Evolutionary conservation across 2,329 filamentous ascomycete genomes (phyloP).

Genomic region (Paraphoma sp.): DNA sequence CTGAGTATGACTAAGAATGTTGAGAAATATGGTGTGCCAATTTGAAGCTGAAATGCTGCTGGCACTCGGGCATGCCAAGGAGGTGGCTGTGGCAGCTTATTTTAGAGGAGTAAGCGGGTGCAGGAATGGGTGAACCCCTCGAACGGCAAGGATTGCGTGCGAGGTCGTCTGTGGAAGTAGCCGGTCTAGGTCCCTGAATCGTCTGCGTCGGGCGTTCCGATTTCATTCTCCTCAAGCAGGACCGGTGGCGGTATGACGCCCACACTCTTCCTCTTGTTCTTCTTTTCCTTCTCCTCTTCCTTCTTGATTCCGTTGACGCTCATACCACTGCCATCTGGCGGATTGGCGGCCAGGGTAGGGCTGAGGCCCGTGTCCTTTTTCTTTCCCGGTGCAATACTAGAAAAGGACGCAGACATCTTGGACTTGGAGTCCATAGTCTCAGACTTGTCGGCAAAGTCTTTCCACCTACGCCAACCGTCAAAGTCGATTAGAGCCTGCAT

Average conservation of each 20-base stretch:
- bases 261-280: conserved; percentile 41
- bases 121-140: not conserved
- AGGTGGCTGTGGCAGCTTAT: too few relatives aligned
- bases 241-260: conserved; percentile 33
- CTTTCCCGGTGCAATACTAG: conserved; percentile 34
- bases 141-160: not conserved
- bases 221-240: conserved; percentile 35
- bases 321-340: conserved; percentile 11
- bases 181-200: not conserved
- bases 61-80: conserved; percentile 1
- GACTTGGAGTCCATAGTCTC: conserved; percentile 44
- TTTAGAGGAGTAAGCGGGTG: too few relatives aligned
- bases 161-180: not conserved
- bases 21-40: conserved; percentile 18
- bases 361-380: conserved; percentile 25
- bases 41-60: conserved; percentile 26
- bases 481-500: conserved; percentile 99
- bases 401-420: conserved; percentile 42
- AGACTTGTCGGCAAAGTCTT: conserved; percentile 67
- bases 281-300: conserved; percentile 38
- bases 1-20: conserved; percentile 12
- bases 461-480: conserved; percentile 98
- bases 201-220: conserved; percentile 28
- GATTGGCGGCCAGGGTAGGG: conserved; percentile 19
- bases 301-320: conserved; percentile 31